Base-by-base conservation (phyloP, 306 rosid genomes). In the Clitoria ternatea region DNA sequence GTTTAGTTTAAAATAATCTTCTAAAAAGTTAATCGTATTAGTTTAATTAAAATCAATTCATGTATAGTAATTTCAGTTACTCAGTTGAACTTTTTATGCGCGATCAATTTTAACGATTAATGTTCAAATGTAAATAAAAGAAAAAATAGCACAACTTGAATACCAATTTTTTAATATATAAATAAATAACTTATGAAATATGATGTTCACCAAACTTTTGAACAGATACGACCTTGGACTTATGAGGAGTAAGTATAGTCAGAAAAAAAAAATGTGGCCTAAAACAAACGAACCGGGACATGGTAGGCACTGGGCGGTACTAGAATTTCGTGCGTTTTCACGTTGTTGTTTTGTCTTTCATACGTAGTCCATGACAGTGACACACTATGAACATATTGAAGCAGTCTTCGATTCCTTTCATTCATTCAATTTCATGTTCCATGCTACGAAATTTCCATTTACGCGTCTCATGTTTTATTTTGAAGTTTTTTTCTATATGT, bases 401-500 rank as follows among this genome's bases (percentile, higher is more conserved):
- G 26, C 54, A 62, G 80, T 77, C 71, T 0, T 65, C 17, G 57
- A n/a, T 23, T n/a, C 15, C 23, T n/a, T n/a, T n/a, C n/a, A n/a
- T n/a, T n/a, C n/a, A 20, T 47, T 54, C 23, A 2, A 5, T 63
- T 17, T 70, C 75, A 73, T 20, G 43, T 5, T 14, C 47, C 44
- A 3, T 54, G 42, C 80, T 80, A 8, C 77, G 79, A 83, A 85
- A 60, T 47, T 66, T 78, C 82, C 44, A 60, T 56, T 74, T 35
- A 33, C 82, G 56, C 77, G 74, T 69, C 44, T 26, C 42, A 17
- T 30, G 11, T 67, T 60, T 37, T 12, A 3, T 6, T 37, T 35
- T 36, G 3, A 1, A 4, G 4, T 59, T 59, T 32, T 50, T 4
- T 42, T 14, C 33, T 35, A 9, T 15, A n/a, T n/a, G n/a, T n/a